Percentiles rank a stretch among this genome's conserved stretches.
phyloP scores from a whole-genome alignment of 805 yeast genomes.

The Candida fluviatilis region DNA sequence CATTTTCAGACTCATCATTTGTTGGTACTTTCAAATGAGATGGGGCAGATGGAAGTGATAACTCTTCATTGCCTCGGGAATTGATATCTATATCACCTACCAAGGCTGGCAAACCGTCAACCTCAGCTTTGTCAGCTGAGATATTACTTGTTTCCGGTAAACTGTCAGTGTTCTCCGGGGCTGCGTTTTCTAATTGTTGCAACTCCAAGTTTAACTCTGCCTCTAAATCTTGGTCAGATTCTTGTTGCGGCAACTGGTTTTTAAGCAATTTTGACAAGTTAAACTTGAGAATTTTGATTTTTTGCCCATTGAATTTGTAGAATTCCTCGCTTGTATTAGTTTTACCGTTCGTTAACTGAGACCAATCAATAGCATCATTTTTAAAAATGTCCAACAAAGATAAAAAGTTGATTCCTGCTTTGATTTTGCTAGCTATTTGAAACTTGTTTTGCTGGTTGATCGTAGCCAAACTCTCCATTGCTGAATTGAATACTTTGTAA shows the following conservation, averaged over 20 bases:
- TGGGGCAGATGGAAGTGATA: background rate
- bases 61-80: background rate
- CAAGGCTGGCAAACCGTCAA: background rate
- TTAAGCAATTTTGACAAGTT: slow-evolving; percentile 37
- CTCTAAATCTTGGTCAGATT: slow-evolving; percentile 25
- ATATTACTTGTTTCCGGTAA: too few relatives aligned
- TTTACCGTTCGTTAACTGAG: slow-evolving; percentile 32
- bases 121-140: too few relatives aligned
- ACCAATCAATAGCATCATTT: slow-evolving; percentile 24
- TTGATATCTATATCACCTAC: background rate
- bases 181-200: slow-evolving; percentile 6
- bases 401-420: slow-evolving; percentile 35
- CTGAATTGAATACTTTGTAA: slow-evolving; percentile 32
- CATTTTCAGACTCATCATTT: background rate
- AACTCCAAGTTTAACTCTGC: slow-evolving; percentile 21
- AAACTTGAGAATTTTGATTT: slow-evolving; percentile 32
- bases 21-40: background rate
- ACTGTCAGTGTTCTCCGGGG: too few relatives aligned
- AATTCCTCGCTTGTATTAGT: slow-evolving; percentile 21
- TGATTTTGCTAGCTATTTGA: slow-evolving; percentile 27
- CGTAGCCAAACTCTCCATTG: slow-evolving; percentile 21
- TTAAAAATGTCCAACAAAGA: slow-evolving; percentile 22
- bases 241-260: slow-evolving; percentile 27
- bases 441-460: slow-evolving; percentile 22
- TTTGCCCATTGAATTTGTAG: slow-evolving; percentile 23